Conservation (phyloP, 2,329 filamentous ascomycete genomes). For the Penicillium sp. region DNA sequence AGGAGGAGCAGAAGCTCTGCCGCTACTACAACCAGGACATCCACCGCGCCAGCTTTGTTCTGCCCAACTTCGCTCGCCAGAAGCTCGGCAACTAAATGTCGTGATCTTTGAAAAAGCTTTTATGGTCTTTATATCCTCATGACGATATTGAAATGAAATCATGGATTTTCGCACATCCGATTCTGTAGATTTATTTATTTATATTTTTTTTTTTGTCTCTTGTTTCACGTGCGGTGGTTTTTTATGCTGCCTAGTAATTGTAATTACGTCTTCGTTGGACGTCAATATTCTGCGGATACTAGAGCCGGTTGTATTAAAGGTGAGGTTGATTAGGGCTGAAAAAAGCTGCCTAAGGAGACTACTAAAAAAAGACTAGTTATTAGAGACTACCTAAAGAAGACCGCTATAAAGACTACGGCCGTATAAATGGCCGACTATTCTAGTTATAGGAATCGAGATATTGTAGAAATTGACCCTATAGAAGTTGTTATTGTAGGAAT, state of each 20-base stretch:
- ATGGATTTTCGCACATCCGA: slow-evolving; percentile 1
- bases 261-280: neutral
- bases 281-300: neutral
- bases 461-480: too few species aligned
- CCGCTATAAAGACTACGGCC: too few species aligned
- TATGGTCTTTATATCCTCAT: slow-evolving; percentile 11
- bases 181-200: neutral
- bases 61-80: slow-evolving; percentile 91
- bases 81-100: slow-evolving; percentile 43
- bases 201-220: too few species aligned
- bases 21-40: slow-evolving; percentile 97
- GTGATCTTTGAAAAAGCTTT: slow-evolving; percentile 8
- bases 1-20: slow-evolving; percentile 92
- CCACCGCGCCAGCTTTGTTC: slow-evolving; percentile 88
- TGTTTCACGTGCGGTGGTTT: neutral
- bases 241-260: neutral
- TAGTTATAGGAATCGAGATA: too few species aligned
- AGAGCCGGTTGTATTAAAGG: neutral
- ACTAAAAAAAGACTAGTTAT: too few species aligned
- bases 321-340: neutral
- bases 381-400: too few species aligned
- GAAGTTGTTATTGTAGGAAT: too few species aligned
- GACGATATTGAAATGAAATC: slow-evolving; percentile 15
- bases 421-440: too few species aligned
- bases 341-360: too few species aligned